These are phyloP conservation scores for Penicillium pulvis DNA, from an alignment of 495 filamentous ascomycete species.

Conservation along the genomic window DNA sequence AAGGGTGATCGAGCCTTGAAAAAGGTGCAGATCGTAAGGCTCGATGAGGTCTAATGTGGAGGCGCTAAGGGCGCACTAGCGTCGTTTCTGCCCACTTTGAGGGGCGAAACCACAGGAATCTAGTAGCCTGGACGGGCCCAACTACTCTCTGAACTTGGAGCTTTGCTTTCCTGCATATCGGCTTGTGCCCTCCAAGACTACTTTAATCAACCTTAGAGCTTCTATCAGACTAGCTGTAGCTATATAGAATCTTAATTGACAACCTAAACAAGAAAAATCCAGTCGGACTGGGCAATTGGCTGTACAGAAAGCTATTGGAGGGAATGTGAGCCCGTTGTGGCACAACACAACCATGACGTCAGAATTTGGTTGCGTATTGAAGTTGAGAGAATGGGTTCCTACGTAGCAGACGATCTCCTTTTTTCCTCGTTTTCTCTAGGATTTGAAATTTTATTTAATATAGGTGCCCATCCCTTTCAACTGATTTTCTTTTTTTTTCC, in stretches of 20 bases:
- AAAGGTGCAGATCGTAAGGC: slow-evolving; percentile 17
- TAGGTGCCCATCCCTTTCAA: slow-evolving; percentile 15
- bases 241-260: background rate
- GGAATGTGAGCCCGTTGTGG: slow-evolving; percentile 5
- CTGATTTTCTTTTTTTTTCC: slow-evolving; percentile 7
- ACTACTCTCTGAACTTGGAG: background rate
- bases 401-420: slow-evolving; percentile 1
- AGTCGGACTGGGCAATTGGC: background rate
- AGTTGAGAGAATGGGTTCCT: background rate
- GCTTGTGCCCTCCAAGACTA: too few species aligned
- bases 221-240: too few species aligned
- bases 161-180: too few species aligned
- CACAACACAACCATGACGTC: slow-evolving; percentile 8
- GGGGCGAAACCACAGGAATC: background rate
- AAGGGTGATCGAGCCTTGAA: slow-evolving; percentile 3
- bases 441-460: slow-evolving; percentile 6
- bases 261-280: background rate
- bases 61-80: slow-evolving; percentile 11
- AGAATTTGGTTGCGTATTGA: slow-evolving; percentile 1
- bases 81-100: background rate
- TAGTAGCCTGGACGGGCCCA: background rate
- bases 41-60: slow-evolving; percentile 20
- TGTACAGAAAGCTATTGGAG: background rate
- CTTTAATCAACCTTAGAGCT: too few species aligned
- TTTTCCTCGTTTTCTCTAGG: background rate